A percentile compares a stretch with the other conserved stretches of the same genome.
Evolutionary conservation across 805 yeast genomes (phyloP).

Genomic region (Ogataea methanolica): DNA sequence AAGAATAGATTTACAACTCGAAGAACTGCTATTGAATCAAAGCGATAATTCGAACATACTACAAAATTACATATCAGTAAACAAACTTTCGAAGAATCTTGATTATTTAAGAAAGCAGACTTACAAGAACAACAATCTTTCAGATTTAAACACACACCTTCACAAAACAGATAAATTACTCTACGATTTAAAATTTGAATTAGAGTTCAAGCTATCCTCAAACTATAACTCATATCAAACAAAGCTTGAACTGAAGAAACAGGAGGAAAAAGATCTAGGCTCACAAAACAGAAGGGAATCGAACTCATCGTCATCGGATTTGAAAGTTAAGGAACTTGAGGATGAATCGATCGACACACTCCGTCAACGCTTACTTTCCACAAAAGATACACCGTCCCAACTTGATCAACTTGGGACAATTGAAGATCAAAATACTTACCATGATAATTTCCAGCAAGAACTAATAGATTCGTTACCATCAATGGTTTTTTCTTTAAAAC

Average conservation of each 20-base stretch:
- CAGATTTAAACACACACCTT: conserved; percentile 5
- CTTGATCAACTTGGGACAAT: conserved; percentile 22
- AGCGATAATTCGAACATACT: background rate
- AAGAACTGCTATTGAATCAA: background rate
- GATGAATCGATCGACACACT: conserved; percentile 26
- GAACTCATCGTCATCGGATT: background rate
- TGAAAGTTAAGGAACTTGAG: conserved; percentile 4
- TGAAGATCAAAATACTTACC: conserved; percentile 25
- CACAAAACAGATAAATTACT: conserved; percentile 9
- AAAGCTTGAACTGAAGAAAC: conserved; percentile 1
- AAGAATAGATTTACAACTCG: background rate
- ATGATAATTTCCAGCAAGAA: conserved; percentile 30
- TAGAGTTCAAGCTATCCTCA: conserved; percentile 10
- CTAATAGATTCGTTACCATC: conserved; percentile 28
- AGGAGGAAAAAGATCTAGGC: background rate
- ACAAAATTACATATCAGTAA: background rate
- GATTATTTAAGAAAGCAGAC: conserved; percentile 11
- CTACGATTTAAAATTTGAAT: conserved; percentile 12
- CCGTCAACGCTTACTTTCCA: conserved; percentile 25
- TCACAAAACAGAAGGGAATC: background rate
- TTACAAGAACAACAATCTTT: conserved; percentile 1
- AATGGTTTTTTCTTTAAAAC: conserved; percentile 26
- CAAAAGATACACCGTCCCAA: conserved; percentile 17
- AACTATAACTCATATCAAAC: conserved; percentile 1
- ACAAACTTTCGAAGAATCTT: conserved; percentile 11